These are phyloP conservation scores for Elsinoe perseae DNA, from an alignment of 2,329 filamentous ascomycete genomes.

Conservation along the genomic window DNA sequence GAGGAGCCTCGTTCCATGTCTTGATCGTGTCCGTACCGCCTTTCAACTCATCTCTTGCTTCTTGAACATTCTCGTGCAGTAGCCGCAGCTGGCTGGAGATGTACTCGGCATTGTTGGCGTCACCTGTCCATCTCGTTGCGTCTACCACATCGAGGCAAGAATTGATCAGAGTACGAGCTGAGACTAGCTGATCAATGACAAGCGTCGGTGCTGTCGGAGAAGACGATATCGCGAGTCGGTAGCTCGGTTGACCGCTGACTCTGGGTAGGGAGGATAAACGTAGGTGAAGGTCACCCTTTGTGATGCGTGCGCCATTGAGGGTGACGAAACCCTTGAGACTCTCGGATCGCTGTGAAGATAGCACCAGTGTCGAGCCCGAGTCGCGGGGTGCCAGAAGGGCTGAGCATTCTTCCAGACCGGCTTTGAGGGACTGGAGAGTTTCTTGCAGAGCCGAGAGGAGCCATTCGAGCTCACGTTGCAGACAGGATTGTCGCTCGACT, in stretches of 20 bases:
- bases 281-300: conserved; percentile 77
- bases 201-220: conserved; percentile 50
- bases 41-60: conserved; percentile 53
- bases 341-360: conserved; percentile 81
- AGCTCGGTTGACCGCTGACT: conserved; percentile 44
- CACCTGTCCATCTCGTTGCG: conserved; percentile 65
- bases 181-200: conserved; percentile 60
- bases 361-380: conserved; percentile 77
- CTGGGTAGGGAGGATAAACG: conserved; percentile 61
- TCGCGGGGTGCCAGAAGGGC: conserved; percentile 77
- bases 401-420: conserved; percentile 80
- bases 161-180: conserved; percentile 69
- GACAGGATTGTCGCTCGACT: conserved; percentile 45
- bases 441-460: conserved; percentile 54
- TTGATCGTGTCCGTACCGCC: conserved; percentile 45
- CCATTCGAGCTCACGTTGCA: conserved; percentile 56
- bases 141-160: conserved; percentile 76
- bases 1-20: conserved; percentile 49
- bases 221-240: conserved; percentile 46
- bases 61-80: conserved; percentile 53
- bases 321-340: conserved; percentile 88
- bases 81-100: conserved; percentile 52
- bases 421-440: conserved; percentile 53
- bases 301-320: conserved; percentile 78
- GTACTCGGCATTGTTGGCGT: conserved; percentile 51